Percentiles rank a stretch among this genome's conserved stretches.
These are phyloP conservation scores for Corchorus olitorius DNA, from an alignment of 345 rosid species.

Conservation along the genomic window DNA sequence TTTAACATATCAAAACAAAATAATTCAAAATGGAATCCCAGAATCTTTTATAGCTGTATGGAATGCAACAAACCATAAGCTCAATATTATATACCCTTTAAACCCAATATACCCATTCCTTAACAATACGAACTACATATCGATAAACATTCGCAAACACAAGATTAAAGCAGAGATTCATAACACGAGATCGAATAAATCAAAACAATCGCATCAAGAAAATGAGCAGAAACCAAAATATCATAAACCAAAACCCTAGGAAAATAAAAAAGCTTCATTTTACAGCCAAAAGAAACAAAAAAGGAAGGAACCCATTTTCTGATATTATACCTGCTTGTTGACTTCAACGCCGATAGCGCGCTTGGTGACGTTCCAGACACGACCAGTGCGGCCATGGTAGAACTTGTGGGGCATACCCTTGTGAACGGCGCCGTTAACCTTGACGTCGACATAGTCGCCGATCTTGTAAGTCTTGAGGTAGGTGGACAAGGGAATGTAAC, in stretches of 20 bases:
- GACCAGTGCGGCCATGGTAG: constrained; percentile 84
- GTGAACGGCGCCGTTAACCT: constrained; percentile 78
- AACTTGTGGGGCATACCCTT: constrained; percentile 89
- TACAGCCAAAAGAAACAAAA: background rate
- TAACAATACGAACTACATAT: background rate
- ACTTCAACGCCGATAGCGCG: constrained; percentile 80
- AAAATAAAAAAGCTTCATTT: background rate
- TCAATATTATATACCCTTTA: too few species aligned
- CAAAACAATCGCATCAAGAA: background rate
- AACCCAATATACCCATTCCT: background rate
- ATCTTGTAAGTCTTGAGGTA: constrained; percentile 65
- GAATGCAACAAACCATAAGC: too few species aligned
- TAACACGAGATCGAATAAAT: background rate
- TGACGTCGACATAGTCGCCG: constrained; percentile 67
- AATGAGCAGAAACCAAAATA: background rate
- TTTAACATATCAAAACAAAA: background rate
- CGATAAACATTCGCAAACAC: background rate
- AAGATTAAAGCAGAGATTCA: background rate
- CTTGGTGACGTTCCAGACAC: constrained; percentile 80
- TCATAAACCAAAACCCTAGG: background rate
- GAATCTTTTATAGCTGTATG: too few species aligned
- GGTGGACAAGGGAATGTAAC: constrained; percentile 67
- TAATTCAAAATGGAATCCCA: too few species aligned
- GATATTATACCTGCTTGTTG: constrained; percentile 59
- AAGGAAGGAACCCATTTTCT: too few species aligned